These are phyloP conservation scores for Psilocybe mexicana DNA, from an alignment of 1,284 basidiomycete genomes.

Conservation along the genomic window DNA sequence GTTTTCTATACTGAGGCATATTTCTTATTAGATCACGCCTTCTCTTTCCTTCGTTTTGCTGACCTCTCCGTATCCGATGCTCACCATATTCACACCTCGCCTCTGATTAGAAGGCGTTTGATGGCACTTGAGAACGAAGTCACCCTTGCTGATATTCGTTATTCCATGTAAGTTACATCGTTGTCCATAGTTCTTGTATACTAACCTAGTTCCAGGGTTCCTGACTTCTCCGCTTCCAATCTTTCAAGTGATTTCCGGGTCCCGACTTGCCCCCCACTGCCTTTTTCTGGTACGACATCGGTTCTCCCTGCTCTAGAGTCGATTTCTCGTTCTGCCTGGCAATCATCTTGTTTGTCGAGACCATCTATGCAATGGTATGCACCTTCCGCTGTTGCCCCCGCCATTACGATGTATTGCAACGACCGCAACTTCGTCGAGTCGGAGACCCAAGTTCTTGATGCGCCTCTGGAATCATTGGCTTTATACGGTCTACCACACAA, in stretches of 20 bases:
- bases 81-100: slow-evolving; percentile 57
- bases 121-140: slow-evolving; percentile 49
- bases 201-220: slow-evolving; percentile 45
- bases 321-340: slow-evolving; percentile 68
- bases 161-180: slow-evolving; percentile 44
- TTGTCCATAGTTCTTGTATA: slow-evolving; percentile 3
- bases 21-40: slow-evolving; percentile 44
- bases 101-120: slow-evolving; percentile 57
- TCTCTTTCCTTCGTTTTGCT: slow-evolving; percentile 79
- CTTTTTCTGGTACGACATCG: slow-evolving; percentile 41
- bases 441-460: slow-evolving; percentile 62
- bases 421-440: slow-evolving; percentile 82
- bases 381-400: slow-evolving; percentile 83
- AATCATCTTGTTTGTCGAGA: slow-evolving; percentile 78
- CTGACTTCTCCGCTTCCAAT: slow-evolving; percentile 52
- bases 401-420: slow-evolving; percentile 73
- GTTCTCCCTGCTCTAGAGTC: slow-evolving; percentile 57
- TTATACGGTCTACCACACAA: slow-evolving; percentile 85
- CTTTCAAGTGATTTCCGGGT: slow-evolving; percentile 33
- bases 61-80: slow-evolving; percentile 64
- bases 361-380: slow-evolving; percentile 80
- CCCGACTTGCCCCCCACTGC: slow-evolving; percentile 33
- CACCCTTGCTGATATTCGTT: slow-evolving; percentile 42
- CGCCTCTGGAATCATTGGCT: slow-evolving; percentile 71
- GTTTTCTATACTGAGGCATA: neutral